A percentile compares a stretch with the other conserved stretches of the same genome.
Evolutionary conservation across 2,329 filamentous ascomycete genomes (phyloP).

Genomic region (Aspergillus ochraceoroseus): DNA sequence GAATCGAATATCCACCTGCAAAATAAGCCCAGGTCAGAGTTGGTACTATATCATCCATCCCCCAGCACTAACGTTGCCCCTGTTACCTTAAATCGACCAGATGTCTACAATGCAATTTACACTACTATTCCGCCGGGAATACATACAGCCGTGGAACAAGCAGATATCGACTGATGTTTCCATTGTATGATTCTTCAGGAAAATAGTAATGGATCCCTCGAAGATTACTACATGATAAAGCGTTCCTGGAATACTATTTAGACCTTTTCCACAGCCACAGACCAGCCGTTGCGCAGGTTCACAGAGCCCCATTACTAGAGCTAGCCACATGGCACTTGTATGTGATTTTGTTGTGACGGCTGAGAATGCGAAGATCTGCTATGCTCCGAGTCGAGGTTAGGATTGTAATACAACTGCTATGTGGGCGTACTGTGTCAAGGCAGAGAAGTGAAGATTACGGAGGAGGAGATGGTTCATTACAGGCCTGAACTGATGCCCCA

Average conservation of each 20-base stretch:
- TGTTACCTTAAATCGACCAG: conserved; percentile 10
- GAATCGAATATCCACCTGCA: too few species aligned
- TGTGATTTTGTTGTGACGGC: conserved; percentile 15
- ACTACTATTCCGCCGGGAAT: conserved; percentile 1
- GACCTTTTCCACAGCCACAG: conserved; percentile 13
- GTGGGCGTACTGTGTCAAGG: conserved; percentile 12
- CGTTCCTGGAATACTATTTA: conserved; percentile 7
- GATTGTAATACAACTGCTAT: conserved; percentile 13
- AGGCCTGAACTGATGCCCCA: too few species aligned
- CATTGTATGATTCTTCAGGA: conserved; percentile 12
- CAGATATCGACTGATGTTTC: conserved; percentile 3
- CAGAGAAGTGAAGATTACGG: too few species aligned
- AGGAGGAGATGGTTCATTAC: too few species aligned
- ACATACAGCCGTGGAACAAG: neutral
- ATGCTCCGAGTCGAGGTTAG: conserved; percentile 13
- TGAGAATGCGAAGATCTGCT: conserved; percentile 9
- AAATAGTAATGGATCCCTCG: conserved; percentile 9
- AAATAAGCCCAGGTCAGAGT: too few species aligned
- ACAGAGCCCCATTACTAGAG: conserved; percentile 11
- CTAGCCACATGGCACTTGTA: conserved; percentile 11
- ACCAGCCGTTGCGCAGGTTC: conserved; percentile 9
- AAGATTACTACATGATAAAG: conserved; percentile 9
- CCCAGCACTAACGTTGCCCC: conserved; percentile 7
- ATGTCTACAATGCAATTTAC: conserved; percentile 8
- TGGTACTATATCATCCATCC: conserved; percentile 1